Conservation (phyloP, 768 basidiomycete genomes). For the Russula olivacea region DNA sequence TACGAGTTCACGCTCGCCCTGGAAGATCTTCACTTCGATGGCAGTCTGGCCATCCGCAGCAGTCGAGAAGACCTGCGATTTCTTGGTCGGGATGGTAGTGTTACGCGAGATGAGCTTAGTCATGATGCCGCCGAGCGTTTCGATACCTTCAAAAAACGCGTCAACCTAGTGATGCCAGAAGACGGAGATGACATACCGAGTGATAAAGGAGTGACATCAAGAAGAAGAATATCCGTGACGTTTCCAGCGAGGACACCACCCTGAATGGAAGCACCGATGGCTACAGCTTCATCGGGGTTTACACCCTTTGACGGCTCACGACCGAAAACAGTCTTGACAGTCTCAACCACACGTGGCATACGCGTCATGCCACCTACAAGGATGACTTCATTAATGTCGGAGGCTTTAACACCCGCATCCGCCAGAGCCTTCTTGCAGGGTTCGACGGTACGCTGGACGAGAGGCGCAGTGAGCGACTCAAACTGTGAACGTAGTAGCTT, state of each 20-base stretch:
- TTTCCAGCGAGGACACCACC: slow-evolving; percentile 96
- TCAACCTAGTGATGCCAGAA: neutral
- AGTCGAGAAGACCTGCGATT: slow-evolving; percentile 98
- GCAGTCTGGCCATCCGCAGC: slow-evolving; percentile 99
- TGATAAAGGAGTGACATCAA: slow-evolving; percentile 94
- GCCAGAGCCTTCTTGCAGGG: slow-evolving; percentile 96
- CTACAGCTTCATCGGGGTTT: slow-evolving; percentile 99
- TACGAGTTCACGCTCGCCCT: slow-evolving; percentile 98
- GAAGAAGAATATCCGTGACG: slow-evolving; percentile 90
- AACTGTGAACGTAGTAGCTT: slow-evolving; percentile 87
- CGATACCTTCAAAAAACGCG: slow-evolving; percentile 51
- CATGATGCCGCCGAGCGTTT: slow-evolving; percentile 99
- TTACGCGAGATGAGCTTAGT: slow-evolving; percentile 97
- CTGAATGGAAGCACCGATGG: slow-evolving; percentile 96
- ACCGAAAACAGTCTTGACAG: slow-evolving; percentile 90
- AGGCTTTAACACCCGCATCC: slow-evolving; percentile 90
- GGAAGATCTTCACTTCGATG: slow-evolving; percentile 99
- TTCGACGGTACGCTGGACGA: slow-evolving; percentile 86
- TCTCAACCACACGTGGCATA: slow-evolving; percentile 93
- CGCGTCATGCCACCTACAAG: slow-evolving; percentile 98
- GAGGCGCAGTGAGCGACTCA: slow-evolving; percentile 73
- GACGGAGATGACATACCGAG: slow-evolving; percentile 55
- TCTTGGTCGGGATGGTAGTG: slow-evolving; percentile 99
- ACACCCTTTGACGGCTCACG: slow-evolving; percentile 98
- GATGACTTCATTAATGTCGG: slow-evolving; percentile 93